Conservation (phyloP, 768 basidiomycete genomes). For the Daedaleopsis sinensis region DNA sequence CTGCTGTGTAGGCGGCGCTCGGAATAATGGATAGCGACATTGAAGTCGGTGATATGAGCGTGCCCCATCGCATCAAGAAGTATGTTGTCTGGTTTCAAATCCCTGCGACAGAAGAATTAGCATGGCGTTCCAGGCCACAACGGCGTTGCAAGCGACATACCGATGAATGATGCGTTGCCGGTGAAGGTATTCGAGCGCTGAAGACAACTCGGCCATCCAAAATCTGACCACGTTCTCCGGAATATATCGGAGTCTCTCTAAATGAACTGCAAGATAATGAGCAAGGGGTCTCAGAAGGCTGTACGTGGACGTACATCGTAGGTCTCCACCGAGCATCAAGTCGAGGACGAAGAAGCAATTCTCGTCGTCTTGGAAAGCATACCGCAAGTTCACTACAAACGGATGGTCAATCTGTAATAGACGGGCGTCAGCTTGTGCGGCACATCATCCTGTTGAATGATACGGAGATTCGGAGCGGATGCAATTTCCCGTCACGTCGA, state of each 20-base stretch:
- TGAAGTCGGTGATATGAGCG: constrained; percentile 97
- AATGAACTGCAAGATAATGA: constrained; percentile 61
- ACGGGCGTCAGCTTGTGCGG: background rate
- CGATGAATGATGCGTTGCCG: constrained; percentile 92
- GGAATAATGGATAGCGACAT: constrained; percentile 98
- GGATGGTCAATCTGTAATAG: constrained; percentile 76
- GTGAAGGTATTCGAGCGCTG: constrained; percentile 88
- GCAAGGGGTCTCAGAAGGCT: too few relatives aligned
- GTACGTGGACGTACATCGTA: constrained; percentile 61
- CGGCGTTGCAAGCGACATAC: constrained; percentile 45
- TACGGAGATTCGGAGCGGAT: too few relatives aligned
- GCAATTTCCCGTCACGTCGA: too few relatives aligned
- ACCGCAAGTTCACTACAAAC: constrained; percentile 87
- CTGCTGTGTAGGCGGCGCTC: constrained; percentile 86
- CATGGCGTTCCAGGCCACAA: constrained; percentile 15
- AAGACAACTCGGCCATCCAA: constrained; percentile 87
- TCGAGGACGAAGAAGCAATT: constrained; percentile 99
- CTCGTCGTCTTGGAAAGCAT: constrained; percentile 96
- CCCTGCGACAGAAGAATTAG: constrained; percentile 48
- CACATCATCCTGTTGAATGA: too few relatives aligned
- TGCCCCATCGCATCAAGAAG: constrained; percentile 92
- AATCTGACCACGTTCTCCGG: constrained; percentile 78
- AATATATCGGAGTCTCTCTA: constrained; percentile 71
- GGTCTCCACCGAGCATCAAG: constrained; percentile 93
- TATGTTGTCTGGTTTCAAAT: constrained; percentile 97